Conservation (phyloP, 345 rosid species). For the Carallia pectinifolia region DNA sequence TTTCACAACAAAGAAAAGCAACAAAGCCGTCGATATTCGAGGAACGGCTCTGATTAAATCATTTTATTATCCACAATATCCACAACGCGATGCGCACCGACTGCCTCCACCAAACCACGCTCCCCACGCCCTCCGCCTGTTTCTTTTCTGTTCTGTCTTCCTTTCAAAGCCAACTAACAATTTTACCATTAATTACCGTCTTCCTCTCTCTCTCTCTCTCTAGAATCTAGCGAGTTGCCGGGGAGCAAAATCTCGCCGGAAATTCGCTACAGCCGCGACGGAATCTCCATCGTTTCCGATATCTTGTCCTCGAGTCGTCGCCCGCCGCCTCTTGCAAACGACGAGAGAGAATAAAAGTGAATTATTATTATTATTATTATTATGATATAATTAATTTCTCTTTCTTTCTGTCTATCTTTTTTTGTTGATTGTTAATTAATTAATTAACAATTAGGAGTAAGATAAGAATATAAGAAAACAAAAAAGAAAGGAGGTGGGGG, state of each 20-base stretch:
- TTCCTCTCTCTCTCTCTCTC: slow-evolving; percentile 10
- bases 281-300: slow-evolving; percentile 7
- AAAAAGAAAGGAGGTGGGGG: slow-evolving; percentile 26
- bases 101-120: neutral
- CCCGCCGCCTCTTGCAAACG: neutral
- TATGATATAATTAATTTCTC: neutral
- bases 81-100: neutral
- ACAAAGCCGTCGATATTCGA: slow-evolving; percentile 4
- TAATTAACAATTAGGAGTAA: slow-evolving; percentile 28
- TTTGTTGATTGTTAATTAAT: neutral
- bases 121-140: slow-evolving; percentile 24
- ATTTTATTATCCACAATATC: slow-evolving; percentile 18
- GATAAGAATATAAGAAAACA: slow-evolving; percentile 28
- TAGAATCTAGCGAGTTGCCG: slow-evolving; percentile 26
- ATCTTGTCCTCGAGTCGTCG: neutral
- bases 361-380: neutral
- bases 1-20: neutral
- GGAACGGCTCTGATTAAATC: slow-evolving; percentile 18
- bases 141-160: slow-evolving; percentile 33
- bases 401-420: neutral
- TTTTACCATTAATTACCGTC: neutral
- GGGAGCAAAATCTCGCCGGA: slow-evolving; percentile 51
- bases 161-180: slow-evolving; percentile 24
- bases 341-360: slow-evolving; percentile 17
- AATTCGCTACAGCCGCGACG: slow-evolving; percentile 16